Conservation (phyloP, 495 filamentous ascomycete species). For the Podospora pseudopauciseta region DNA sequence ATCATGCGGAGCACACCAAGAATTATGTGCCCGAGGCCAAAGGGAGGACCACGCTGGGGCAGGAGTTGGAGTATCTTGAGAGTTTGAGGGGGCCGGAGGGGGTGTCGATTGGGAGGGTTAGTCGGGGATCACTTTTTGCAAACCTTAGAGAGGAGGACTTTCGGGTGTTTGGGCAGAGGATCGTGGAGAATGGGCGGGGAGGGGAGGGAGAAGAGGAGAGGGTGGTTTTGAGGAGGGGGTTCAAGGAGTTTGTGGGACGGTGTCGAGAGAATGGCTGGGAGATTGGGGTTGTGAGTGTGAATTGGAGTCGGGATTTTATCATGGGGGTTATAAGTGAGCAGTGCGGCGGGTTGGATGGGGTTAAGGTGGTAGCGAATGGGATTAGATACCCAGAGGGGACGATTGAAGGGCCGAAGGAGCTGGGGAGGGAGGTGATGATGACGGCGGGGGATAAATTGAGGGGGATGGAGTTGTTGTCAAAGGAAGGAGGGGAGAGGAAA, state of each 20-base stretch:
- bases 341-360: background rate
- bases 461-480: conserved; percentile 17
- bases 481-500: background rate
- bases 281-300: conserved; percentile 42
- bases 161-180: conserved; percentile 25
- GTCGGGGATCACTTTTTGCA: conserved; percentile 34
- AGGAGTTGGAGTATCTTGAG: conserved; percentile 40
- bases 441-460: conserved; percentile 29
- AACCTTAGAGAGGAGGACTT: conserved; percentile 23
- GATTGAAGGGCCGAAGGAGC: conserved; percentile 33
- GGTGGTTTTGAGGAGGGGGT: conserved; percentile 36
- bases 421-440: conserved; percentile 19
- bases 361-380: conserved; percentile 29
- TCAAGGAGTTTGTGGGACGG: conserved; percentile 28
- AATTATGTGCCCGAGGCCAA: conserved; percentile 27
- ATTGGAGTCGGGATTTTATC: conserved; percentile 46
- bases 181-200: conserved; percentile 15
- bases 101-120: conserved; percentile 33
- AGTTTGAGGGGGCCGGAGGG: conserved; percentile 36
- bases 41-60: conserved; percentile 21
- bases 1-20: conserved; percentile 31
- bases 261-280: conserved; percentile 21
- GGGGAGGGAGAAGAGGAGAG: conserved; percentile 16
- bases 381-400: conserved; percentile 30
- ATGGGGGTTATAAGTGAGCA: conserved; percentile 20